phyloP scores from a whole-genome alignment of 2,329 filamentous ascomycete species.

The Colletotrichum falcatum region DNA sequence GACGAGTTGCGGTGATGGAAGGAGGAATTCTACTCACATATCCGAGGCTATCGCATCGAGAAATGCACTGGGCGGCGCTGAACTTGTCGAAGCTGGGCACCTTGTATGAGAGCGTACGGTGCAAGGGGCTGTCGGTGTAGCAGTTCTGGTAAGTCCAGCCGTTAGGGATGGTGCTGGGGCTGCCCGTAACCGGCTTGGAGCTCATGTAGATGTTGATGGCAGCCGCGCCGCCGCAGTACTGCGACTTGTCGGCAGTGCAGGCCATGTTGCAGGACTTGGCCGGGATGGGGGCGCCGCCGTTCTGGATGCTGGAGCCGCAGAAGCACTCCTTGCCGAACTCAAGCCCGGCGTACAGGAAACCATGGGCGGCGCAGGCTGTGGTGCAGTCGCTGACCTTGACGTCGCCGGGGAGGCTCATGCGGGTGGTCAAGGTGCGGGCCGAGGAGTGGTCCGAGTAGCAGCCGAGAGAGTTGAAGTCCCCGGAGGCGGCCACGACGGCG shows the following conservation, averaged over 20 bases:
- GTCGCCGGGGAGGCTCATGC: conserved; percentile 51
- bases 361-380: conserved; percentile 54
- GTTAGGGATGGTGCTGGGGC: conserved; percentile 37
- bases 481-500: conserved; percentile 57
- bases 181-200: conserved; percentile 50
- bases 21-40: conserved; percentile 1
- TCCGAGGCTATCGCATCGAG: not conserved
- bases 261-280: conserved; percentile 59
- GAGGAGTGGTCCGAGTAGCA: conserved; percentile 65
- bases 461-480: conserved; percentile 68
- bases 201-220: conserved; percentile 55
- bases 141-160: not conserved
- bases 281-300: conserved; percentile 53
- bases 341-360: conserved; percentile 61
- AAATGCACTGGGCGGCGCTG: conserved; percentile 20
- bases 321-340: conserved; percentile 56
- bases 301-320: conserved; percentile 65
- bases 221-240: conserved; percentile 57
- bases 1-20: not conserved
- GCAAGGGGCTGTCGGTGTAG: conserved; percentile 13
- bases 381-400: conserved; percentile 59
- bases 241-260: conserved; percentile 60
- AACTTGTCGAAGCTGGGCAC: conserved; percentile 8
- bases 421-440: conserved; percentile 59
- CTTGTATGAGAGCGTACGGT: conserved; percentile 1